Conservation (phyloP, 2,329 filamentous ascomycete species). For the Fonsecaea erecta region DNA sequence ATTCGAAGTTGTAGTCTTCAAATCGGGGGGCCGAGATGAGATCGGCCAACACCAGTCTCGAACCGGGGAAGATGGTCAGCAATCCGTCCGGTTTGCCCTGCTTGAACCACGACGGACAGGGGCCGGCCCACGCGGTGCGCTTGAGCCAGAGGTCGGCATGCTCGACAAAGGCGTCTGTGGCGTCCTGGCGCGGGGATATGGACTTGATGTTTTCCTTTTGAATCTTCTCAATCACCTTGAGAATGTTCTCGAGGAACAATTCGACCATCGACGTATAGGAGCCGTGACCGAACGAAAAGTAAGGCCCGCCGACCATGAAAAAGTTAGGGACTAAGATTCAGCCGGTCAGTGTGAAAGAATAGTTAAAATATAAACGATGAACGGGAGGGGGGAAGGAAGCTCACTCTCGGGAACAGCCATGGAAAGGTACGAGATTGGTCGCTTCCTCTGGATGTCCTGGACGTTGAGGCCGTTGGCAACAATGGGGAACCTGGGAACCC, state of each 20-base stretch:
- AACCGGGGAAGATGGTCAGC: slow-evolving; percentile 47
- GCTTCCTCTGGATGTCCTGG: slow-evolving; percentile 26
- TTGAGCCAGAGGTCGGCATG: slow-evolving; percentile 42
- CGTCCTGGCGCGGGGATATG: slow-evolving; percentile 37
- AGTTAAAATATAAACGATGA: too few relatives aligned
- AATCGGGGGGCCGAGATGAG: slow-evolving; percentile 43
- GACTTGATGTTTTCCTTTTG: slow-evolving; percentile 41
- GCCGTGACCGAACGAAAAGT: too few relatives aligned
- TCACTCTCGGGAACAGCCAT: too few relatives aligned
- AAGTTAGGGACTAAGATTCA: slow-evolving; percentile 34
- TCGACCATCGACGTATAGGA: too few relatives aligned
- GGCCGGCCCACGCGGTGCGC: slow-evolving; percentile 35
- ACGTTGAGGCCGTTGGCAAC: slow-evolving; percentile 15
- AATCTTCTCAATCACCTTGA: slow-evolving; percentile 40
- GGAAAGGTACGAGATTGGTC: slow-evolving; percentile 42
- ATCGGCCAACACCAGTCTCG: slow-evolving; percentile 42
- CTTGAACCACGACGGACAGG: slow-evolving; percentile 19
- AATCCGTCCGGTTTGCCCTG: slow-evolving; percentile 32
- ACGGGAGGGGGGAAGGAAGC: too few relatives aligned
- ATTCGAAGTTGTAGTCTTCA: slow-evolving; percentile 21
- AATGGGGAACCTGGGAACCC: slow-evolving; percentile 15
- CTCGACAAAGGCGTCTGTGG: slow-evolving; percentile 39
- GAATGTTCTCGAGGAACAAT: slow-evolving; percentile 39
- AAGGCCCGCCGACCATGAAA: slow-evolving; percentile 39
- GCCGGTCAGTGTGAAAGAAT: slow-evolving; percentile 39